Evolutionary conservation across 768 basidiomycete species (phyloP).

Genomic region (Kwoniella dejecticola): DNA sequence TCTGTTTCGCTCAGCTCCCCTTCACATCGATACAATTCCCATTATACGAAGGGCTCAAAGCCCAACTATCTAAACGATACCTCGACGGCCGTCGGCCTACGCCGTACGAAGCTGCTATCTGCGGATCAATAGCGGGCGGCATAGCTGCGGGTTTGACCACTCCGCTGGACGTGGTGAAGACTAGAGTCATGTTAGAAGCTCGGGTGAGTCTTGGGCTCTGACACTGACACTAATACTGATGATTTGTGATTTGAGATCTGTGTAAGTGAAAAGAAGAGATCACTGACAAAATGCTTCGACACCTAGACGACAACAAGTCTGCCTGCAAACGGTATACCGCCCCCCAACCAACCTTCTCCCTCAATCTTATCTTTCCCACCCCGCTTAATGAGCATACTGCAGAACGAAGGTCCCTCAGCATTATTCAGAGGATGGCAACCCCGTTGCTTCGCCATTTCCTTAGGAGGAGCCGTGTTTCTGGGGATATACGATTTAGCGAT

Average conservation of each 20-base stretch:
- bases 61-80: slow-evolving; percentile 61
- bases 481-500: slow-evolving; percentile 77
- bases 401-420: slow-evolving; percentile 69
- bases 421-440: slow-evolving; percentile 87
- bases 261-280: too few species aligned
- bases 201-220: slow-evolving; percentile 62
- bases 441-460: slow-evolving; percentile 92
- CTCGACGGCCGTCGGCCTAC: slow-evolving; percentile 62
- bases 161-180: slow-evolving; percentile 94
- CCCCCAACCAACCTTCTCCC: slow-evolving; percentile 35
- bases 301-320: slow-evolving; percentile 2
- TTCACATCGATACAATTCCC: slow-evolving; percentile 97
- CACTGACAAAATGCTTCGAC: too few species aligned
- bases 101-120: slow-evolving; percentile 65
- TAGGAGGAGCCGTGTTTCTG: slow-evolving; percentile 93
- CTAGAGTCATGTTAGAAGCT: slow-evolving; percentile 91
- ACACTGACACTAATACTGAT: too few species aligned
- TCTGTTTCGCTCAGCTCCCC: slow-evolving; percentile 68
- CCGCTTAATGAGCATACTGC: slow-evolving; percentile 69
- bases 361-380: slow-evolving; percentile 62
- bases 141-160: slow-evolving; percentile 87
- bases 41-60: slow-evolving; percentile 84
- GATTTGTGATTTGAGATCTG: too few species aligned
- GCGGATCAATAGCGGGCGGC: slow-evolving; percentile 88
- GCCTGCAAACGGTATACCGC: neutral